A percentile compares a stretch with the other conserved stretches of the same genome.
phyloP scores from a whole-genome alignment of 2,329 filamentous ascomycete species.

The Monilinia fructigena region DNA sequence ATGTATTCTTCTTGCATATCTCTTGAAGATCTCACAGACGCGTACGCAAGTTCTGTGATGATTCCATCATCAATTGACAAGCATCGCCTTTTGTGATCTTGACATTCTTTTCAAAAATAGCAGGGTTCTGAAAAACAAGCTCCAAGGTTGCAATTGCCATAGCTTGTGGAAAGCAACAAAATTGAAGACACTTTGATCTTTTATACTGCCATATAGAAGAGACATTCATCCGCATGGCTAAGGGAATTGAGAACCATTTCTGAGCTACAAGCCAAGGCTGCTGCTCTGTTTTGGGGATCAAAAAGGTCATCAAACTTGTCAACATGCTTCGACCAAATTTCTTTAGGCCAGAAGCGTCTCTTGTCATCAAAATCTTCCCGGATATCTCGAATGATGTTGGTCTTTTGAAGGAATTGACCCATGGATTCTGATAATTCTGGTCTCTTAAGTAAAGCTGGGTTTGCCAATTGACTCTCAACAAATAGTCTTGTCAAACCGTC shows the following conservation, averaged over 20 bases:
- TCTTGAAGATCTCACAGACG: conserved; percentile 80
- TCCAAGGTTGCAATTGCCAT: conserved; percentile 98
- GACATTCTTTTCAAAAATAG: conserved; percentile 80
- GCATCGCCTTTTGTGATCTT: conserved; percentile 97
- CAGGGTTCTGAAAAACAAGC: conserved; percentile 85
- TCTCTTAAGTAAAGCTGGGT: conserved; percentile 76
- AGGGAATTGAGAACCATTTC: conserved; percentile 94
- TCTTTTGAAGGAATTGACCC: conserved; percentile 97
- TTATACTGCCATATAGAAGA: conserved; percentile 96
- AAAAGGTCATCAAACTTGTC: conserved; percentile 88
- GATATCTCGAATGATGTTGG: conserved; percentile 96
- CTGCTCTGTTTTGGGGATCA: conserved; percentile 71
- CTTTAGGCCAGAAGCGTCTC: conserved; percentile 89
- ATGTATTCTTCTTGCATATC: conserved; percentile 77
- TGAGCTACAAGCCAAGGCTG: conserved; percentile 80
- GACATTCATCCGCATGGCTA: conserved; percentile 81
- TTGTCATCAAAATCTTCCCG: conserved; percentile 86
- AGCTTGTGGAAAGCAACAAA: conserved; percentile 90
- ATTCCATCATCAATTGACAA: conserved; percentile 87
- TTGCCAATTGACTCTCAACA: conserved; percentile 81
- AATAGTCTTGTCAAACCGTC: conserved; percentile 90
- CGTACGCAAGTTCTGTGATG: conserved; percentile 81
- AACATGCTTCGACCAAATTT: conserved; percentile 96
- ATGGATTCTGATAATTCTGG: conserved; percentile 87
- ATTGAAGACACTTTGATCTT: conserved; percentile 98